Conservation (phyloP, 371 early-diverging fungal genomes). For the Saksenaea oblongispora region DNA sequence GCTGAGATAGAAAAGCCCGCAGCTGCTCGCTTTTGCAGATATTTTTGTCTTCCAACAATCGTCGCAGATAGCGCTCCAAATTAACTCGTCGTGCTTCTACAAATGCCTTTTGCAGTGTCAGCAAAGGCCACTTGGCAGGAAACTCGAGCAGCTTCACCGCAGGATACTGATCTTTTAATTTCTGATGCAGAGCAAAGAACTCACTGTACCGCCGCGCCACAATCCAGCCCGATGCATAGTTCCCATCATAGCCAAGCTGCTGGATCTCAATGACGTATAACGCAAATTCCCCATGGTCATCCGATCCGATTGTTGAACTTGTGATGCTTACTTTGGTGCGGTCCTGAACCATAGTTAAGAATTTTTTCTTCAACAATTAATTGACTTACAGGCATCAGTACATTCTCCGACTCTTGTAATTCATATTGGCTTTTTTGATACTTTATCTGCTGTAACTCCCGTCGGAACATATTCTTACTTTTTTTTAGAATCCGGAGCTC, state of each 20-base stretch:
- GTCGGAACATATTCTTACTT: slow-evolving; percentile 56
- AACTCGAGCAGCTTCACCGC: slow-evolving; percentile 68
- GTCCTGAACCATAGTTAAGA: slow-evolving; percentile 34
- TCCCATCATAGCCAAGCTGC: slow-evolving; percentile 54
- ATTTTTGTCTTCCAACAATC: slow-evolving; percentile 50
- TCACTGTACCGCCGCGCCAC: slow-evolving; percentile 81
- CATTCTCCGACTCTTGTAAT: slow-evolving; percentile 65
- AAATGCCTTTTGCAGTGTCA: slow-evolving; percentile 61
- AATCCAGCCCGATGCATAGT: slow-evolving; percentile 74
- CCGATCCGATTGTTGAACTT: slow-evolving; percentile 57
- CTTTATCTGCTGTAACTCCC: slow-evolving; percentile 60
- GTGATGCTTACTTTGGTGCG: slow-evolving; percentile 63
- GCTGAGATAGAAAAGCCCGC: slow-evolving; percentile 66
- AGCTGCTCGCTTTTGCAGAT: slow-evolving; percentile 62
- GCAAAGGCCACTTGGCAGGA: slow-evolving; percentile 71
- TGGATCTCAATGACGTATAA: slow-evolving; percentile 82
- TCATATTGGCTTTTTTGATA: slow-evolving; percentile 74
- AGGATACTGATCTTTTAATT: slow-evolving; percentile 58
- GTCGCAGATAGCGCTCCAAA: slow-evolving; percentile 75
- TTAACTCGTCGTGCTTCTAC: slow-evolving; percentile 71
- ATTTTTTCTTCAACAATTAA: background rate
- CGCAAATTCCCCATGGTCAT: slow-evolving; percentile 65
- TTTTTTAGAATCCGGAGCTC: slow-evolving; percentile 67
- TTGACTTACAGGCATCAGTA: slow-evolving; percentile 61
- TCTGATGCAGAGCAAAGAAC: slow-evolving; percentile 77